phyloP scores from a whole-genome alignment of 352 stramenopile genomes.

The Globisporangium takayamanum region DNA sequence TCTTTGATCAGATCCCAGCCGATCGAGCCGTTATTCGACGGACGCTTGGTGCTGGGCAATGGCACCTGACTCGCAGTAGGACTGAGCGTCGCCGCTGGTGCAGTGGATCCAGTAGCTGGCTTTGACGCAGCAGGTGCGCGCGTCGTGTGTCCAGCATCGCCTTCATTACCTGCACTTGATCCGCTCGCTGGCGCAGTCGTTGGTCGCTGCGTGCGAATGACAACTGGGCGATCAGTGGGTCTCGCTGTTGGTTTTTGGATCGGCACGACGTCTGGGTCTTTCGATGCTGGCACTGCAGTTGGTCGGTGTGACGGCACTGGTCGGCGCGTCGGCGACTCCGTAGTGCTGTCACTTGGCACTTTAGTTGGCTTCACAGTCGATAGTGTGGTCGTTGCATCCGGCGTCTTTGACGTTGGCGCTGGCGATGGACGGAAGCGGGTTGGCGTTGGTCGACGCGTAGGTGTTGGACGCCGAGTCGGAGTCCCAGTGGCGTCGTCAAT shows the following conservation, averaged over 20 bases:
- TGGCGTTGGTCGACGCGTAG: neutral
- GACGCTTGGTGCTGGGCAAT: neutral
- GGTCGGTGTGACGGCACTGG: neutral
- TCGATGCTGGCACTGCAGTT: neutral
- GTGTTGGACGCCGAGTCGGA: neutral
- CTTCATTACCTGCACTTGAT: no score
- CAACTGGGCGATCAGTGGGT: no score
- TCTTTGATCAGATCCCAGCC: conserved; percentile 8
- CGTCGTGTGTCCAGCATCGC: no score
- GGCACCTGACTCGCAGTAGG: neutral
- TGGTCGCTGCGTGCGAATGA: no score
- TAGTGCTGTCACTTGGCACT: neutral
- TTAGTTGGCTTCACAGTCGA: neutral
- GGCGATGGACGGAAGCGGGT: no score
- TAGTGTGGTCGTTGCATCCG: neutral
- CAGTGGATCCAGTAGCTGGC: no score
- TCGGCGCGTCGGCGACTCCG: neutral
- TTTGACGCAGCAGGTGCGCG: no score
- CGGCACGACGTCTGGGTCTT: neutral
- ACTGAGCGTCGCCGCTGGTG: neutral
- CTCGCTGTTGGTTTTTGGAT: no score
- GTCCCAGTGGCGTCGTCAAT: neutral
- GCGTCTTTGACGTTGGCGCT: neutral
- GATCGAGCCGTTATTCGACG: neutral
- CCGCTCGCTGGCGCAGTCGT: no score